These are phyloP conservation scores for Lignosus rhinocerotis DNA, from an alignment of 1,284 basidiomycete species.

Conservation along the genomic window DNA sequence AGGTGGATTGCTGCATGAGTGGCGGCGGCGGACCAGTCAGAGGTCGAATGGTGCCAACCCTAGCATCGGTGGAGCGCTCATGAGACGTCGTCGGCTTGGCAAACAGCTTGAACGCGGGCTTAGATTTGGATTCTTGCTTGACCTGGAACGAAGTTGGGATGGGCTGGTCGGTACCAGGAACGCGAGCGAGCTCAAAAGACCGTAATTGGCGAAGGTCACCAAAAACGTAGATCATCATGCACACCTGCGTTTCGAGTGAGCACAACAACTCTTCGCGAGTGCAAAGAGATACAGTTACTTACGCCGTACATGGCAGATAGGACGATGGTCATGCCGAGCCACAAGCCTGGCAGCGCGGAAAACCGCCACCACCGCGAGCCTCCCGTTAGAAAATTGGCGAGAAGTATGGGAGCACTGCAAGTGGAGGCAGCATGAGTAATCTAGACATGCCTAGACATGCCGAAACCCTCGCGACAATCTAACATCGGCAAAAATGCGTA, in stretches of 20 bases:
- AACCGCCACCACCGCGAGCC: constrained; percentile 57
- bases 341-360: constrained; percentile 64
- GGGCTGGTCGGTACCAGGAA: constrained; percentile 48
- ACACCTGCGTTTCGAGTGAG: constrained; percentile 28
- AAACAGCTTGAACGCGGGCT: background rate
- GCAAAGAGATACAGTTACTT: constrained; percentile 12
- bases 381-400: constrained; percentile 45
- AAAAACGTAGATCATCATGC: constrained; percentile 75
- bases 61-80: background rate
- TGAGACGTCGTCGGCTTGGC: background rate
- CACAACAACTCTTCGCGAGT: background rate
- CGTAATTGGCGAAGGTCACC: constrained; percentile 79
- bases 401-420: constrained; percentile 49
- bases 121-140: constrained; percentile 1
- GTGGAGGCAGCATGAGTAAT: constrained; percentile 35
- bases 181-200: constrained; percentile 71
- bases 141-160: constrained; percentile 30
- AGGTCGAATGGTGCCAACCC: background rate
- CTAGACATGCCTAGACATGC: background rate
- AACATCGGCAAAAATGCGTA: background rate
- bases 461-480: background rate
- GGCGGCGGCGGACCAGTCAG: constrained; percentile 7
- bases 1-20: background rate
- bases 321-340: constrained; percentile 65
- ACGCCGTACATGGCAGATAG: constrained; percentile 66